Percentiles rank a stretch among this genome's conserved stretches.
Conservation (phyloP, 192 early-diverging fungal genomes). For the Coemansia erecta region DNA sequence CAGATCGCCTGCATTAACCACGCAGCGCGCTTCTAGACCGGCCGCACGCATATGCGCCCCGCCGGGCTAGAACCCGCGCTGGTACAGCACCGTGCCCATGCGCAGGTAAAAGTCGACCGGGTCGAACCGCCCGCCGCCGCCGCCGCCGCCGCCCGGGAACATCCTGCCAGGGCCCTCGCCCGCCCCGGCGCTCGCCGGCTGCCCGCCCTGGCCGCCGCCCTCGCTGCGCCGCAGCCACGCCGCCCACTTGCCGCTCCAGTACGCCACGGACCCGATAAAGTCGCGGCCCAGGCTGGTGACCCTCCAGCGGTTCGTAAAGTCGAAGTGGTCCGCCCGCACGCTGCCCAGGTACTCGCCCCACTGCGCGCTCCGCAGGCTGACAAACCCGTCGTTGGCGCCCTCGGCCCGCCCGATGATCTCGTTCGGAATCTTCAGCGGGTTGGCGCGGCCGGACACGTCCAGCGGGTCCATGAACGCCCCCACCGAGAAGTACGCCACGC, state of each 20-base stretch:
- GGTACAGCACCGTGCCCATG: conserved; percentile 64
- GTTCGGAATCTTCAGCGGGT: conserved; percentile 76
- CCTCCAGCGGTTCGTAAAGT: conserved; percentile 62
- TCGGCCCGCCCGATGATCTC: conserved; percentile 74
- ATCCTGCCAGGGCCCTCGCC: background rate
- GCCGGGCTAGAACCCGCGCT: conserved; percentile 57
- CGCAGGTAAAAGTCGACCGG: conserved; percentile 69
- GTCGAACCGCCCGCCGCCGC: conserved; percentile 56
- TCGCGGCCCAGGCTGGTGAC: conserved; percentile 36
- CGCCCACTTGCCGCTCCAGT: conserved; percentile 48
- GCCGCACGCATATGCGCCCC: no score
- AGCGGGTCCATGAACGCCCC: conserved; percentile 69
- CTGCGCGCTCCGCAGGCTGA: conserved; percentile 73
- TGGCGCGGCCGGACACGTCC: conserved; percentile 60
- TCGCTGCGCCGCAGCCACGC: conserved; percentile 31
- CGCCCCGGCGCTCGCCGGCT: background rate
- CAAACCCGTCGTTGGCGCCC: conserved; percentile 92
- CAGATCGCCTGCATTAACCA: no score
- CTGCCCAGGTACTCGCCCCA: conserved; percentile 89
- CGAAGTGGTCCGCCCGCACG: conserved; percentile 86
- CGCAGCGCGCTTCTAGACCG: no score
- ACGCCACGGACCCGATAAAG: conserved; percentile 37
- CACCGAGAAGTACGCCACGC: conserved; percentile 79
- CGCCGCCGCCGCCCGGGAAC: background rate
- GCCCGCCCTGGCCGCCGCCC: background rate